phyloP scores from a whole-genome alignment of 169 alveolate species.

The Eimeria falciformis region DNA sequence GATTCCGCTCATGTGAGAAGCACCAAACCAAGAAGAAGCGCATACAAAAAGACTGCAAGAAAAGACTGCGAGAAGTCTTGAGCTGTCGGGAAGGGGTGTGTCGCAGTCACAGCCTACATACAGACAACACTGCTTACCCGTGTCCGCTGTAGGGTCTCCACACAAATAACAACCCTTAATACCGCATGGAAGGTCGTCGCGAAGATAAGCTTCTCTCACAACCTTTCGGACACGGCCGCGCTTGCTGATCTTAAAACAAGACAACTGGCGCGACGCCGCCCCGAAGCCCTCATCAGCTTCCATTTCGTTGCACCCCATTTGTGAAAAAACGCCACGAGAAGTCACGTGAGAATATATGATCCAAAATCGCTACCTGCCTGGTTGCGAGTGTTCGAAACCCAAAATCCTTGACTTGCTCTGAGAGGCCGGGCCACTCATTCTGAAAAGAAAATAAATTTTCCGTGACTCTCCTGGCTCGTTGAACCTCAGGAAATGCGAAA shows the following conservation, averaged over 20 bases:
- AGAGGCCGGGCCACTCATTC: too few species aligned
- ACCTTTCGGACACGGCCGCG: constrained; percentile 86
- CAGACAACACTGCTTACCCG: background rate
- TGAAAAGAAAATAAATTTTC: too few species aligned
- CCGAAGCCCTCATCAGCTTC: too few species aligned
- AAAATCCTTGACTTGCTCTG: too few species aligned
- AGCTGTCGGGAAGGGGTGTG: background rate
- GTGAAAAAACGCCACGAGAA: too few species aligned
- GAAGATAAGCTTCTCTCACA: constrained; percentile 86
- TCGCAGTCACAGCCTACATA: background rate
- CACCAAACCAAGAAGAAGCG: background rate
- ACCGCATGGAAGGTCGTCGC: constrained; percentile 87
- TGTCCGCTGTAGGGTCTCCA: background rate
- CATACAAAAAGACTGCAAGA: background rate
- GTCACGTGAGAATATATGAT: too few species aligned
- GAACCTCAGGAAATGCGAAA: too few species aligned
- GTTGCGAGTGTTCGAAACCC: too few species aligned
- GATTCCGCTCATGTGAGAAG: background rate
- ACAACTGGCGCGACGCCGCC: background rate
- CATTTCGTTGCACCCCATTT: too few species aligned
- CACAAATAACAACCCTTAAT: constrained; percentile 79
- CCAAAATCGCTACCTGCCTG: too few species aligned
- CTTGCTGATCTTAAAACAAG: constrained; percentile 79
- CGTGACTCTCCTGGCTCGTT: too few species aligned
- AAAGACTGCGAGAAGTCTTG: background rate